Conservation (phyloP, 306 rosid species). For the Lathyrus sativus region DNA sequence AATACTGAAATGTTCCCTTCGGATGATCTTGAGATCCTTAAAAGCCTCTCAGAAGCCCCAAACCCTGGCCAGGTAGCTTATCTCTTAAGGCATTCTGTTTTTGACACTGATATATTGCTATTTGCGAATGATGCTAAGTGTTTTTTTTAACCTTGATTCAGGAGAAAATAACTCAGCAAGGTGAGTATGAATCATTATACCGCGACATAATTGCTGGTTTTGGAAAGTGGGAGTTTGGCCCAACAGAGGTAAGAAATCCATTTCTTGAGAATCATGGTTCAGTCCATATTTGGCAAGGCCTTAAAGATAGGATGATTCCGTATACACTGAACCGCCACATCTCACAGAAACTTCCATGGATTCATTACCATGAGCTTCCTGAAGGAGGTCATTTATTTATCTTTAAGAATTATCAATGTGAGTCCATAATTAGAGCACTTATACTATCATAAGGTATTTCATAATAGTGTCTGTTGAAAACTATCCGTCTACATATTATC, state of each 20-base stretch:
- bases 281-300: conserved; percentile 80
- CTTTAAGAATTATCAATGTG: conserved; percentile 43
- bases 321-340: conserved; percentile 51
- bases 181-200: conserved; percentile 62
- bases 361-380: conserved; percentile 75
- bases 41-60: conserved; percentile 40
- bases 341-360: conserved; percentile 65
- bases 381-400: conserved; percentile 60
- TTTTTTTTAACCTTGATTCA: conserved; percentile 28
- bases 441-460: conserved; percentile 39
- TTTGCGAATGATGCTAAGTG: neutral
- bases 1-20: conserved; percentile 25
- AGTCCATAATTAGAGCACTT: conserved; percentile 59
- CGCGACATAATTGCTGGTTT: conserved; percentile 54
- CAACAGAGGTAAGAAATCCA: conserved; percentile 50
- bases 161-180: conserved; percentile 69
- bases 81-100: neutral
- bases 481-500: neutral
- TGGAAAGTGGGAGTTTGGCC: conserved; percentile 73
- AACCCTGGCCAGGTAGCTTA: conserved; percentile 48
- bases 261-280: conserved; percentile 54
- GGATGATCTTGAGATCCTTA: conserved; percentile 53
- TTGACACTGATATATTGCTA: neutral
- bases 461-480: neutral
- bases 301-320: conserved; percentile 60